Evolutionary conservation across 306 rosid genomes (phyloP).

Genomic region (Fragaria ananassa): DNA sequence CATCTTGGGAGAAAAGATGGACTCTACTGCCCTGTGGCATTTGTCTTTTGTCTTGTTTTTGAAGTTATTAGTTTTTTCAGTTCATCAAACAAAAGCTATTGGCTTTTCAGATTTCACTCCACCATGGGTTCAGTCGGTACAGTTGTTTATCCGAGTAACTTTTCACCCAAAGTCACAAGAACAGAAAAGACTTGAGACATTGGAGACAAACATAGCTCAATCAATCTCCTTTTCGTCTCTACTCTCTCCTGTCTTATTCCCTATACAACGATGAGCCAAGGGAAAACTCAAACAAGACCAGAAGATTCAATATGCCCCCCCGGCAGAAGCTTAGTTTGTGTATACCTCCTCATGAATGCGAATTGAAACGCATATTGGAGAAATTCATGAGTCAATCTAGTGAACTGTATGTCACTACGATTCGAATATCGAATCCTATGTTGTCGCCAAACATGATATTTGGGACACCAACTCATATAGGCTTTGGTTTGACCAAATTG

Average conservation of each 20-base stretch:
- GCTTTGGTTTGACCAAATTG: too few relatives aligned
- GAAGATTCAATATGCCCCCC: not conserved
- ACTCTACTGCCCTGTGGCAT: constrained; percentile 20
- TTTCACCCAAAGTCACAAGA: not conserved
- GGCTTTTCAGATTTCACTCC: constrained; percentile 6
- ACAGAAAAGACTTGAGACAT: not conserved
- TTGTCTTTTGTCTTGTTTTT: constrained; percentile 43
- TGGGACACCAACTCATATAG: too few relatives aligned
- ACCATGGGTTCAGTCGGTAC: not conserved
- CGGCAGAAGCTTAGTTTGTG: not conserved
- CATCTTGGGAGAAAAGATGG: constrained; percentile 22
- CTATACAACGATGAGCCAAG: not conserved
- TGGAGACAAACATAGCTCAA: not conserved
- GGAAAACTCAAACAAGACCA: not conserved
- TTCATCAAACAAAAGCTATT: not conserved
- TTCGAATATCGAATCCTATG: too few relatives aligned
- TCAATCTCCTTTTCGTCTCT: not conserved
- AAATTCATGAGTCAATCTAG: too few relatives aligned
- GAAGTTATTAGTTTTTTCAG: constrained; percentile 27
- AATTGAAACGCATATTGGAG: too few relatives aligned
- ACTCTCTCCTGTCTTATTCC: not conserved
- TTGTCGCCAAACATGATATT: too few relatives aligned
- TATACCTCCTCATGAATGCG: too few relatives aligned
- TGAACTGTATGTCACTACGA: too few relatives aligned
- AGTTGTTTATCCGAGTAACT: not conserved